A percentile compares a stretch with the other conserved stretches of the same genome.
phyloP scores from a whole-genome alignment of 148 eudicot species.

The Silene conica region DNA sequence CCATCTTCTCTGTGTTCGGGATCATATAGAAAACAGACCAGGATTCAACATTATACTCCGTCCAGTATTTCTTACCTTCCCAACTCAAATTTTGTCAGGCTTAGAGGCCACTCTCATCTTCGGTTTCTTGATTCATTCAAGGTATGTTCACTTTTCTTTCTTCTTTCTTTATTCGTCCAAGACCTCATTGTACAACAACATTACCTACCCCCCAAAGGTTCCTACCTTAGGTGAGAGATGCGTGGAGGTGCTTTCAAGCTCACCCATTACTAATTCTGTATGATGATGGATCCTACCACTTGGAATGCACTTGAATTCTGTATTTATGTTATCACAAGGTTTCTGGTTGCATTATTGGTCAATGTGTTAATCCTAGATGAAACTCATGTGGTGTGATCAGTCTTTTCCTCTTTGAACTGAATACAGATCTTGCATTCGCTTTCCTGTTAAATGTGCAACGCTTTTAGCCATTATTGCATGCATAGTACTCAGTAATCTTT shows the following conservation, averaged over 20 bases:
- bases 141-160: slow-evolving; percentile 23
- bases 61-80: slow-evolving; percentile 21
- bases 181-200: no score
- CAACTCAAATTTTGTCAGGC: slow-evolving; percentile 34
- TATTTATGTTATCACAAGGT: neutral
- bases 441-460: neutral
- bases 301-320: neutral
- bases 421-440: neutral
- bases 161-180: no score
- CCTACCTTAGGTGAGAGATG: no score
- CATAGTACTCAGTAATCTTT: neutral
- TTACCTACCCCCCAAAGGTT: no score
- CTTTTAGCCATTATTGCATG: neutral
- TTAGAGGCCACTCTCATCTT: slow-evolving; percentile 23
- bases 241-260: no score
- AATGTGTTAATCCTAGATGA: slow-evolving; percentile 1
- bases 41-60: slow-evolving; percentile 1
- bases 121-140: slow-evolving; percentile 44
- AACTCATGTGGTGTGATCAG: neutral
- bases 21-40: slow-evolving; percentile 4
- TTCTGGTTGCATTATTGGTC: neutral
- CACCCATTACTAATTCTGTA: no score
- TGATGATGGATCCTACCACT: no score
- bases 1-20: slow-evolving; percentile 17
- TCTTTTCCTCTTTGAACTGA: neutral